Evolutionary conservation across 2,329 filamentous ascomycete genomes (phyloP), one percentile per base, ranked within the genome.

Genomic region (Tolypocladium cylindrosporum): DNA sequence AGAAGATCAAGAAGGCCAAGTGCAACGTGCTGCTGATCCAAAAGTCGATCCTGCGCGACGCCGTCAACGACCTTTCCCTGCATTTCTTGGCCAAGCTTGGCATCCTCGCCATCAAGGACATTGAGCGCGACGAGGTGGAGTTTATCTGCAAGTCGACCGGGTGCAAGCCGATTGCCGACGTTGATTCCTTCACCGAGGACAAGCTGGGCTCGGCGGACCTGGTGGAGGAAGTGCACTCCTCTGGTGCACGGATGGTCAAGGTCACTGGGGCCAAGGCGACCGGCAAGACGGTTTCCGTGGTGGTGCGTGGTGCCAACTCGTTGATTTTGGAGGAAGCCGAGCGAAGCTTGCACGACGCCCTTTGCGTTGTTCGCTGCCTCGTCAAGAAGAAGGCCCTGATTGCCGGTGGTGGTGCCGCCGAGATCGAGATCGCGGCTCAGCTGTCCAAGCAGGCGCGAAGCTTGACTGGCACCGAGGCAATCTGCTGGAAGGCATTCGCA

Each of bases 1-100:
- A 99, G 85, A 99, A 97, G 83, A 99, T 99, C 76, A 97, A 97
- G 79, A 99, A 97, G 83, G 92, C 94, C 65, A 99, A 97, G 81
- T 99, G 94, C 79, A 99, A 99, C 69, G 94, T 99, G 50, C 86
- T 97, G 51, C 81, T 99, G 65, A 97, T 99, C 66, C 94, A 99
- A 72, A 99, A 99, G 78, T 97, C 93, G 16, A 99, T 99, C 67
- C 85, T 99, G 59, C 87, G 94, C 66, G 94, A 99, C 69, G 94
- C 94, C 41, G 92, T 99, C 73, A 99, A 99, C 78, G 94, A 99
- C 68, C 83, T 99, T 59, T 96, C 91, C 61, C 83, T 99, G 63
- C 94, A 99, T 78, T 99, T 99, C 83, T 82, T 99, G 63, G 91
- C 94, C 68, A 96, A 97, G 75, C 87, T 97, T 62, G 93, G 93